Percentiles rank a stretch among this genome's conserved stretches.
Evolutionary conservation across 106 monocot species (phyloP).

Genomic region (Acorus gramineus): DNA sequence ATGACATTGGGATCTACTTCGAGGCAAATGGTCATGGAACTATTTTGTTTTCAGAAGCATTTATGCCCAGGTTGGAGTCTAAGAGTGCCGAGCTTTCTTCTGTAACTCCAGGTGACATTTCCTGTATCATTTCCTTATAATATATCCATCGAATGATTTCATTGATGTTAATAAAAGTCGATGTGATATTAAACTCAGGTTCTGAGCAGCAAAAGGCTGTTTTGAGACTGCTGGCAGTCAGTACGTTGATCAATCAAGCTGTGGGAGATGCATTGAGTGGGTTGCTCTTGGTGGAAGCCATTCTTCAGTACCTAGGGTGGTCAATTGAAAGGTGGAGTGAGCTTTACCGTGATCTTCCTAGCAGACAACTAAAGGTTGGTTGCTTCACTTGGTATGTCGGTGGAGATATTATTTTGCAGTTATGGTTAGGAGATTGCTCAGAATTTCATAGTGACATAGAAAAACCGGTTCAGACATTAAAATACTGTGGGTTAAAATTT

Average conservation of each 20-base stretch:
- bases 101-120: conserved; percentile 35
- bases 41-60: conserved; percentile 57
- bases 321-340: conserved; percentile 66
- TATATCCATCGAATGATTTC: too few relatives aligned
- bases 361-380: conserved; percentile 82
- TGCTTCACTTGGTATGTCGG: not conserved
- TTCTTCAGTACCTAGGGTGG: conserved; percentile 72
- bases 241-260: conserved; percentile 79
- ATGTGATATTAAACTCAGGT: conserved; percentile 23
- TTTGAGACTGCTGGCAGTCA: conserved; percentile 65
- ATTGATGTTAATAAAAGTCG: not conserved
- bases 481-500: too few relatives aligned
- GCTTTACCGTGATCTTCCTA: conserved; percentile 81
- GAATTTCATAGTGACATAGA: too few relatives aligned
- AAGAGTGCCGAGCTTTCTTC: conserved; percentile 28
- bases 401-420: too few relatives aligned
- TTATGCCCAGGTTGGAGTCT: conserved; percentile 30
- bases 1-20: conserved; percentile 90
- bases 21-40: conserved; percentile 98
- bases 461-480: too few relatives aligned
- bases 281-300: conserved; percentile 78
- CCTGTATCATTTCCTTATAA: too few relatives aligned
- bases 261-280: conserved; percentile 93
- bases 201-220: conserved; percentile 57
- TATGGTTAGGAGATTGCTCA: too few relatives aligned